phyloP scores from a whole-genome alignment of 495 filamentous ascomycete genomes.

The Tuber indicum region DNA sequence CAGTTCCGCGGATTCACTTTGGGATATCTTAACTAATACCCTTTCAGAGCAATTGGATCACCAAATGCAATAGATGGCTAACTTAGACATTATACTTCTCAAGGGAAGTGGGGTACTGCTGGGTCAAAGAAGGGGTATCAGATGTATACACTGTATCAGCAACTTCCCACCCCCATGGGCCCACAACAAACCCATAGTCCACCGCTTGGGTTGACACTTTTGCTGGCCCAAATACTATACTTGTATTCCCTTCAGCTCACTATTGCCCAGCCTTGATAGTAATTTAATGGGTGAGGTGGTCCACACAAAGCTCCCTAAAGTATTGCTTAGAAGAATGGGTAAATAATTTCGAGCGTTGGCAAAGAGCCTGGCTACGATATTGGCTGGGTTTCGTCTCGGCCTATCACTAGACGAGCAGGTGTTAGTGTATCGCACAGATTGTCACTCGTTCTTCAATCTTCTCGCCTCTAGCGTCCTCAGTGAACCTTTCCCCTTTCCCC shows the following conservation, averaged over 20 bases:
- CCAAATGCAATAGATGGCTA: neutral
- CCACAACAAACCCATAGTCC: neutral
- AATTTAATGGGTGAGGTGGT: neutral
- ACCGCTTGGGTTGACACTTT: neutral
- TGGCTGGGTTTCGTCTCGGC: neutral
- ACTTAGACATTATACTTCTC: neutral
- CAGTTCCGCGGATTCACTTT: neutral
- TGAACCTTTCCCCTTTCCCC: neutral
- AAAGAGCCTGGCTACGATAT: neutral
- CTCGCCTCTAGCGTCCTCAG: neutral
- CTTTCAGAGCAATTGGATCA: neutral
- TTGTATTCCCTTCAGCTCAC: neutral
- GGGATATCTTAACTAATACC: neutral
- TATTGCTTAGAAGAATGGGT: neutral
- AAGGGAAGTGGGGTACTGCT: neutral
- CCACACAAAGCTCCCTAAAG: neutral
- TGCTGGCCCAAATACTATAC: neutral
- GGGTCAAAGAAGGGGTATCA: neutral
- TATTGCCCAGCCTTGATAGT: neutral
- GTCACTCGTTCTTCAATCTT: neutral
- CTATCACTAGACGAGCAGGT: neutral
- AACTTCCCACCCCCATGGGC: neutral
- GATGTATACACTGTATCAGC: neutral
- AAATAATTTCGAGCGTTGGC: neutral
- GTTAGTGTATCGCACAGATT: neutral